Base-by-base conservation (phyloP, 2,329 filamentous ascomycete genomes). In the Aspergillus niger region DNA sequence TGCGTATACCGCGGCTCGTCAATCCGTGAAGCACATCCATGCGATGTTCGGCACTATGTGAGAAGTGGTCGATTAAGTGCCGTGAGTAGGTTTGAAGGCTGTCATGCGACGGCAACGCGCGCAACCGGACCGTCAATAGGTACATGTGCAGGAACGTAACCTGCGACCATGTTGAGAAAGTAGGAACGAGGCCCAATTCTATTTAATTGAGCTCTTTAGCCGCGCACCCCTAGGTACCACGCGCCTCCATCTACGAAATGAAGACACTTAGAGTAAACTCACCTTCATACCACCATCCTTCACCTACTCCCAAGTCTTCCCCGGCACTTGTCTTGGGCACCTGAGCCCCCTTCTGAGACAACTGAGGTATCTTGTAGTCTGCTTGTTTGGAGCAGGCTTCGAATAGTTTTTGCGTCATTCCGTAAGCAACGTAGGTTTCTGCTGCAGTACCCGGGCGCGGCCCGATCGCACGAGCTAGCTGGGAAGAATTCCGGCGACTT, bases 121-220 rank as follows among this genome's bases (percentile, higher is more conserved):
- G 90, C 69, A 97, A 81, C 59, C 93, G 90, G 50, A 91, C 90
- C 58, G 91, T 90, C 61, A 98, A 79, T 60, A 97, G 85, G 82
- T 97, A 98, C 85, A 99, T 90, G 81, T 99, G 94, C 60, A 99
- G 85, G 83, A 97, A 96, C 38, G 93, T 95, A 48, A 98, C 89
- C 77, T 98, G 93, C 20, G 92, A 91, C 95, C 95, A 99, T 59
- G 91, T 94, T 73, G 89, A 93, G 77, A 99, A 99, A 0, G 92
- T 98, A 0, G 92, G 91, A 32, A 85, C 83, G 17, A 99, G 86
- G 26, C 86, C 86, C 65, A 97, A 86, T 55, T 89, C 91, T 96
- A 70, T 5, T 36, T 13, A n/a, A 32, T 36, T 39, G 41, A 51
- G 55, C n/a, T 24, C 17, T 39, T 55, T 26, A 24, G 44, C 15